Conservation (phyloP, 1,284 basidiomycete genomes). For the Lentinula novae-zelandiae region DNA sequence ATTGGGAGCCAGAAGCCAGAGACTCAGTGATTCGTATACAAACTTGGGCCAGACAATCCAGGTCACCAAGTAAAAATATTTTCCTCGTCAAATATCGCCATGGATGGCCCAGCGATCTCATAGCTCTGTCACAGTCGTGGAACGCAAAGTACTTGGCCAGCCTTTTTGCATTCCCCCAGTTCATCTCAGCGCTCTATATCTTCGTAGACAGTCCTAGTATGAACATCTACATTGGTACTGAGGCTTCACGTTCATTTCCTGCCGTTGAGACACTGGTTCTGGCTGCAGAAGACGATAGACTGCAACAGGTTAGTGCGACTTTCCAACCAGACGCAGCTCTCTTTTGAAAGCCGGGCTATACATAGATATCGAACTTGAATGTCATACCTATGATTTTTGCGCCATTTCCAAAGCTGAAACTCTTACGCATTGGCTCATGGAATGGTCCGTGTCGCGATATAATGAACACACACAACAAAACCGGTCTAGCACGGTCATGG, state of each 20-base stretch:
- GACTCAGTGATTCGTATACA: background rate
- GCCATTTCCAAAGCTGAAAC: background rate
- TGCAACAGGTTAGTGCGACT: background rate
- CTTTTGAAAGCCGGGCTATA: background rate
- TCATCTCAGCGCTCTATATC: background rate
- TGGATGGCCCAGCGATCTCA: conserved; percentile 2
- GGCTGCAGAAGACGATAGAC: background rate
- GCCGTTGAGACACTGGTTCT: background rate
- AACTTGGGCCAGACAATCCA: background rate
- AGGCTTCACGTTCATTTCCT: background rate
- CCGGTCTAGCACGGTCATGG: background rate
- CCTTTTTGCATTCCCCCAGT: background rate
- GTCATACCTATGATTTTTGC: background rate
- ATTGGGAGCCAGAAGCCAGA: background rate
- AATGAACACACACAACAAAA: background rate
- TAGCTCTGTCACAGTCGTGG: background rate
- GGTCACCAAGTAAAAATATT: background rate
- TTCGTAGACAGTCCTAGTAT: background rate
- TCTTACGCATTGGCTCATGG: background rate
- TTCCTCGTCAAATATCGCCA: background rate
- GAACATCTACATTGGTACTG: background rate
- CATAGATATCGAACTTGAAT: background rate
- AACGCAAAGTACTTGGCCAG: background rate
- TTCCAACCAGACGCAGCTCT: background rate
- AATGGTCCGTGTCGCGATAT: background rate